phyloP scores from a whole-genome alignment of 2,329 filamentous ascomycete genomes.

The Whalleya microplaca region DNA sequence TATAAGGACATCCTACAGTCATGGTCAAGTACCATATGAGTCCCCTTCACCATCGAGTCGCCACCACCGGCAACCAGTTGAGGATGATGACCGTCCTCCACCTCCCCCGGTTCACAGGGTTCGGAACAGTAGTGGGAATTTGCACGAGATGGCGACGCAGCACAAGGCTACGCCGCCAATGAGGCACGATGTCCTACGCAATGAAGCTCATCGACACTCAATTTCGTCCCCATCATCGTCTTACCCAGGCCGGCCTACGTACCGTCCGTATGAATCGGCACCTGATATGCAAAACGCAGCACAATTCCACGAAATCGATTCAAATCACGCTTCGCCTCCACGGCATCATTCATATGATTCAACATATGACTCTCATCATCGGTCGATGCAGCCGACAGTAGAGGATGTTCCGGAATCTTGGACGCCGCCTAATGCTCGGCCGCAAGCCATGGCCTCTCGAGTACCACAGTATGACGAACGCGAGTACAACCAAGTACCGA shows the following conservation, averaged over 20 bases:
- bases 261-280: slow-evolving; percentile 55
- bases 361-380: slow-evolving; percentile 49
- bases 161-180: slow-evolving; percentile 52
- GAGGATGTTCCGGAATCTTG: slow-evolving; percentile 65
- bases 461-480: slow-evolving; percentile 42
- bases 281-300: slow-evolving; percentile 41
- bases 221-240: slow-evolving; percentile 41
- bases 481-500: slow-evolving; percentile 45
- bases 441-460: slow-evolving; percentile 29
- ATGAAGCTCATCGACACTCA: slow-evolving; percentile 59
- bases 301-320: slow-evolving; percentile 40
- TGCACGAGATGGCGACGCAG: slow-evolving; percentile 46
- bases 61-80: slow-evolving; percentile 40
- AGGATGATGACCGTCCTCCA: slow-evolving; percentile 52
- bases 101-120: slow-evolving; percentile 60
- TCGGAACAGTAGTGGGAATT: slow-evolving; percentile 48
- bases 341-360: slow-evolving; percentile 57
- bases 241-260: slow-evolving; percentile 58
- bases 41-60: slow-evolving; percentile 23
- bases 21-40: slow-evolving; percentile 26
- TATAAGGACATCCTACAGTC: slow-evolving; percentile 23
- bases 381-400: slow-evolving; percentile 63
- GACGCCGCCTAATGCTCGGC: slow-evolving; percentile 36
- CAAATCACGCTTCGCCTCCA: slow-evolving; percentile 42
- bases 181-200: slow-evolving; percentile 62